These are phyloP conservation scores for Aspergillus fischeri DNA, from an alignment of 2,329 filamentous ascomycete genomes.

Conservation along the genomic window DNA sequence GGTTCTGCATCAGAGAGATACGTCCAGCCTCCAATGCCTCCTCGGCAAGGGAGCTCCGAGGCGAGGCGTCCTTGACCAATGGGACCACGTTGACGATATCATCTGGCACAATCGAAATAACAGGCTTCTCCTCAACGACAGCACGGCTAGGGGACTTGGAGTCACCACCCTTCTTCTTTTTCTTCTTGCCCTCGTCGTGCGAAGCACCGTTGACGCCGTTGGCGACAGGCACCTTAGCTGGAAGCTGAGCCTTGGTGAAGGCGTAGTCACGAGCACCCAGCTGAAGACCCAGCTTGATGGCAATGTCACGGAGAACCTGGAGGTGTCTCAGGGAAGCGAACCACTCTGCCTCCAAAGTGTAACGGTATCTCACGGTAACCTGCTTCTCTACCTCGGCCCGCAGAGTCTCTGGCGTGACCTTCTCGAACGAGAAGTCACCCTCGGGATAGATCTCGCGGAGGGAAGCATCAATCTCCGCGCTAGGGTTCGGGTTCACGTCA, in stretches of 20 bases:
- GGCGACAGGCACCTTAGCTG: conserved; percentile 30
- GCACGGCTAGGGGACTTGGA: conserved; percentile 44
- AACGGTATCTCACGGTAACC: conserved; percentile 70
- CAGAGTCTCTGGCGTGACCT: conserved; percentile 69
- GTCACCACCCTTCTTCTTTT: conserved; percentile 55
- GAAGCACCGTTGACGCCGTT: conserved; percentile 36
- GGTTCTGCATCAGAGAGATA: conserved; percentile 91
- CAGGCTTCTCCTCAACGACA: conserved; percentile 43
- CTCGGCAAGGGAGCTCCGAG: conserved; percentile 84
- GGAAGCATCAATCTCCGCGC: conserved; percentile 69
- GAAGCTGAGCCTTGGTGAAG: conserved; percentile 52
- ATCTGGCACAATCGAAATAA: conserved; percentile 69
- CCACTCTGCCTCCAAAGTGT: conserved; percentile 67
- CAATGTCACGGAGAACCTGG: conserved; percentile 85
- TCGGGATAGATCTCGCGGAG: conserved; percentile 75
- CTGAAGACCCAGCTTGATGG: conserved; percentile 85
- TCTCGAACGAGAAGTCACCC: conserved; percentile 74
- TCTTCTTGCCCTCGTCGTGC: conserved; percentile 47
- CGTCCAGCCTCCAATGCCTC: conserved; percentile 94
- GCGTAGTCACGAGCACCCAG: conserved; percentile 72
- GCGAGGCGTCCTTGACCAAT: conserved; percentile 88
- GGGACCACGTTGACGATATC: conserved; percentile 93
- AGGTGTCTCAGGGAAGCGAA: conserved; percentile 63
- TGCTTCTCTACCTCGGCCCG: conserved; percentile 67
- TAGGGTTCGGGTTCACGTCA: conserved; percentile 70